phyloP scores from a whole-genome alignment of 441 rosid species.

The Erodium texanum region DNA sequence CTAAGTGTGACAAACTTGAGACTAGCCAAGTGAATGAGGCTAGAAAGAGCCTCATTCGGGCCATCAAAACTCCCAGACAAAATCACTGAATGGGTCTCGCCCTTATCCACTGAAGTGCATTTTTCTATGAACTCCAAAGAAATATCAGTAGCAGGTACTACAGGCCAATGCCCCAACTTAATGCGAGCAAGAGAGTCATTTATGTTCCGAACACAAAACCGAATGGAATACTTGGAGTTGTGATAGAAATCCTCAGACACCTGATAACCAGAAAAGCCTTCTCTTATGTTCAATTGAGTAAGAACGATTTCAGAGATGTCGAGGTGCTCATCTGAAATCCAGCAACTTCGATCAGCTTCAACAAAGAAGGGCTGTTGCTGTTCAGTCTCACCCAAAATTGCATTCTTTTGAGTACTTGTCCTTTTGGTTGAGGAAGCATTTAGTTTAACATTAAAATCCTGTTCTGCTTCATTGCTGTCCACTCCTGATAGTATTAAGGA shows the following conservation, averaged over 20 bases:
- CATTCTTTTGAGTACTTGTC: slow-evolving; percentile 2
- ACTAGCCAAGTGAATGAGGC: slow-evolving; percentile 70
- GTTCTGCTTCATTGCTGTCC: slow-evolving; percentile 14
- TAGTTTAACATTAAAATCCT: neutral
- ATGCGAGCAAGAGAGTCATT: slow-evolving; percentile 47
- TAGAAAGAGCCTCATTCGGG: slow-evolving; percentile 72
- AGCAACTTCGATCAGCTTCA: slow-evolving; percentile 33
- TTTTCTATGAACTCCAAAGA: slow-evolving; percentile 53
- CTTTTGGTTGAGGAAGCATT: neutral
- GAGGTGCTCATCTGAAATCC: slow-evolving; percentile 46
- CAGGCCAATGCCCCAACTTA: slow-evolving; percentile 88
- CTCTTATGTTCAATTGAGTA: slow-evolving; percentile 36
- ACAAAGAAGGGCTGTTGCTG: slow-evolving; percentile 41
- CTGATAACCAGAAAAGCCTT: slow-evolving; percentile 32
- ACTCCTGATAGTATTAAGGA: slow-evolving; percentile 25
- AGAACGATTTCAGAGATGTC: slow-evolving; percentile 78
- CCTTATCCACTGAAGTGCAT: slow-evolving; percentile 24
- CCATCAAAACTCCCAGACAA: slow-evolving; percentile 77
- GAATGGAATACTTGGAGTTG: slow-evolving; percentile 38
- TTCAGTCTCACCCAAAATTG: neutral
- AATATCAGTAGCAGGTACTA: slow-evolving; percentile 50
- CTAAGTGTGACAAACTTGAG: slow-evolving; percentile 58
- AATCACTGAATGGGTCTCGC: slow-evolving; percentile 34
- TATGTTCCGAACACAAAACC: slow-evolving; percentile 55
- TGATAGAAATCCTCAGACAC: slow-evolving; percentile 28